Base-by-base conservation (phyloP, 2,329 filamentous ascomycete genomes). In the Colletotrichum navitas region DNA sequence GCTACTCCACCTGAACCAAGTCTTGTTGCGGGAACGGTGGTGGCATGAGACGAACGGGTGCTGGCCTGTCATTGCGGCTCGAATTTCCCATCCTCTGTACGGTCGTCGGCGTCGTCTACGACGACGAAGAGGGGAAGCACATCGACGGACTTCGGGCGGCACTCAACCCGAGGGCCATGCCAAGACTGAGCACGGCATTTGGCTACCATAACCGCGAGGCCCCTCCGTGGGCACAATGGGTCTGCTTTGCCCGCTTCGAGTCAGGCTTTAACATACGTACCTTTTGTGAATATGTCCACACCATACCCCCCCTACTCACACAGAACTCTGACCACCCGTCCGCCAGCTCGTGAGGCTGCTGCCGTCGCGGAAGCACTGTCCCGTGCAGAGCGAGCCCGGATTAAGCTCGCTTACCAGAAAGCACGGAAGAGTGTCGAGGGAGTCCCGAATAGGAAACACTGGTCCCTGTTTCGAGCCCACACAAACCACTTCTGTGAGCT, bases 1-100 rank as follows among this genome's bases (percentile, higher is more conserved):
- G 52, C 65, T 68, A 63, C 59, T 68, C 65, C 68, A 64, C 68
- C 52, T n/a, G 51, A 71, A 71, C 65, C 47, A 63, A 54, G 34
- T 68, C 54, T 49, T 29, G 43, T 39, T 21, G 21, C 3, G 52
- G 4, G 54, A 26, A 56, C 6, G 7, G 32, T 32, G 34, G 41
- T 8, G 41, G 18, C n/a, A 39, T 8, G n/a, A 36, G 34, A 56
- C 1, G 54, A 56, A 56, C n/a, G n/a, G 52, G 18, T 55, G 54
- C 34, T 32, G 45, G 34, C 43, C 32, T 49, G 21, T 49, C n/a
- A 34, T 24, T 24, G n/a, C 29, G 34, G 21, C 12, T 24, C 16
- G 59, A 11, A 18, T 45, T 24, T 10, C 12, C 29, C 24, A 18
- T 45, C 32, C 7, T 21, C 18, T 14, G 14, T 43, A 39, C 56